Conservation (phyloP, 2,329 filamentous ascomycete genomes). For the Pseudocercospora crystallina region DNA sequence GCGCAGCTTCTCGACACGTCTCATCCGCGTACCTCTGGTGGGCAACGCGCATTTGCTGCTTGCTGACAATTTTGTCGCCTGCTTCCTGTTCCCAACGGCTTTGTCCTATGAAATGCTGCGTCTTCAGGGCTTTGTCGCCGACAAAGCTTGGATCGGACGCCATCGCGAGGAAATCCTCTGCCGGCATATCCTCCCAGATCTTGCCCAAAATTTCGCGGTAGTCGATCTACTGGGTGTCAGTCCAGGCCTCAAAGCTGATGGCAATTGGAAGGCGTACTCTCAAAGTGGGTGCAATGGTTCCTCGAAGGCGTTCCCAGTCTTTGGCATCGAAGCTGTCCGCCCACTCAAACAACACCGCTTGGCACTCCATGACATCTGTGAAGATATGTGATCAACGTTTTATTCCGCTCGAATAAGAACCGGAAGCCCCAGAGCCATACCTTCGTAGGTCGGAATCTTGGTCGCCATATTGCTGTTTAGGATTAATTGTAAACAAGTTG, state of each 20-base stretch:
- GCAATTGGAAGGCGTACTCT: too few species aligned
- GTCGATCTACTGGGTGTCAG: too few species aligned
- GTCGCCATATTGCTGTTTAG: too few species aligned
- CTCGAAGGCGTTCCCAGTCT: constrained; percentile 59
- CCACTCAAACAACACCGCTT: constrained; percentile 53
- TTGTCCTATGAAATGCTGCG: constrained; percentile 54
- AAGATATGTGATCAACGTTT: too few species aligned
- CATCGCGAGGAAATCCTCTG: constrained; percentile 50
- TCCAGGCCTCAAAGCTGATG: too few species aligned
- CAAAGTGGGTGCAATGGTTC: constrained; percentile 58
- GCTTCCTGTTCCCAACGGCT: constrained; percentile 47
- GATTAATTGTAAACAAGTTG: too few species aligned
- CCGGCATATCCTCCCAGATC: constrained; percentile 54
- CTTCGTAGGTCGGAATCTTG: too few species aligned
- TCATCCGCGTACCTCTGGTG: constrained; percentile 54
- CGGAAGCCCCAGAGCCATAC: too few species aligned
- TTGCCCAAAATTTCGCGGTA: constrained; percentile 57
- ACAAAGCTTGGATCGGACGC: constrained; percentile 49
- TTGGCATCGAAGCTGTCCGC: constrained; percentile 63
- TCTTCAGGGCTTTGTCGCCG: constrained; percentile 51
- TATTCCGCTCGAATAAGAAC: too few species aligned
- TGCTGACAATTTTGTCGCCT: constrained; percentile 48
- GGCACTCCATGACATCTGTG: constrained; percentile 21
- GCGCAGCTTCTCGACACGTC: constrained; percentile 42
- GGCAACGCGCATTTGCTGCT: constrained; percentile 56